These are phyloP conservation scores for Annulohypoxylon moriforme DNA, from an alignment of 495 filamentous ascomycete species.

Conservation along the genomic window DNA sequence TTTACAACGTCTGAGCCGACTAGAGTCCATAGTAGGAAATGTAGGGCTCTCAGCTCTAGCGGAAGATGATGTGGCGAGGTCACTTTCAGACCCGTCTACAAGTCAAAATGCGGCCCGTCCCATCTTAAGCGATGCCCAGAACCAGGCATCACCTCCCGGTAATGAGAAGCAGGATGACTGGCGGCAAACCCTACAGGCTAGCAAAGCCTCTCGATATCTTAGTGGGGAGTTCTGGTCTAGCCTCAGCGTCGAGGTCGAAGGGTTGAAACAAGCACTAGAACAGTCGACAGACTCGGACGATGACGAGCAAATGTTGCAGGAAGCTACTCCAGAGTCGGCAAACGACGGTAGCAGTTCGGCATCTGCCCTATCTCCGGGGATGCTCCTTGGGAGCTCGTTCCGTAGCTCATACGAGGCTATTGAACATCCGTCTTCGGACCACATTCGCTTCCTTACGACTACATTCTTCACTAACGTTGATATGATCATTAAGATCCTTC, in stretches of 20 bases:
- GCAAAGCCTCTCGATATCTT: constrained; percentile 67
- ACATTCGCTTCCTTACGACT: constrained; percentile 66
- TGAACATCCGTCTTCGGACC: constrained; percentile 67
- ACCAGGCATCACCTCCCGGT: constrained; percentile 57
- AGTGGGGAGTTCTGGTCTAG: constrained; percentile 83
- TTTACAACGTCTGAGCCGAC: constrained; percentile 70
- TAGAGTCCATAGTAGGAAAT: constrained; percentile 77
- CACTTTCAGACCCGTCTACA: not conserved
- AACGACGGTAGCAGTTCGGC: constrained; percentile 60
- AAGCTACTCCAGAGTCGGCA: constrained; percentile 59
- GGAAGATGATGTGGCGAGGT: not conserved
- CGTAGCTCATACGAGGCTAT: constrained; percentile 33
- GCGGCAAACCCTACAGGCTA: constrained; percentile 35
- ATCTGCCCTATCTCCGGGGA: constrained; percentile 65
- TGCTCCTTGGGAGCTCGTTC: constrained; percentile 62
- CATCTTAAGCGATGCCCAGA: constrained; percentile 46
- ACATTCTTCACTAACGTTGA: constrained; percentile 68
- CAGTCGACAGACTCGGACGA: constrained; percentile 61
- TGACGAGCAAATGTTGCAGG: constrained; percentile 49
- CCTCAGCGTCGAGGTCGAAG: constrained; percentile 73
- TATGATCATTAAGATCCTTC: constrained; percentile 64
- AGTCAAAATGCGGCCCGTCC: constrained; percentile 15
- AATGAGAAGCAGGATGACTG: constrained; percentile 26
- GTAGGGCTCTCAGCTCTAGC: constrained; percentile 47
- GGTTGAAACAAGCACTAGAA: constrained; percentile 53